These are phyloP conservation scores for Colletotrichum sp. DNA, from an alignment of 2,329 filamentous ascomycete genomes.

Conservation along the genomic window DNA sequence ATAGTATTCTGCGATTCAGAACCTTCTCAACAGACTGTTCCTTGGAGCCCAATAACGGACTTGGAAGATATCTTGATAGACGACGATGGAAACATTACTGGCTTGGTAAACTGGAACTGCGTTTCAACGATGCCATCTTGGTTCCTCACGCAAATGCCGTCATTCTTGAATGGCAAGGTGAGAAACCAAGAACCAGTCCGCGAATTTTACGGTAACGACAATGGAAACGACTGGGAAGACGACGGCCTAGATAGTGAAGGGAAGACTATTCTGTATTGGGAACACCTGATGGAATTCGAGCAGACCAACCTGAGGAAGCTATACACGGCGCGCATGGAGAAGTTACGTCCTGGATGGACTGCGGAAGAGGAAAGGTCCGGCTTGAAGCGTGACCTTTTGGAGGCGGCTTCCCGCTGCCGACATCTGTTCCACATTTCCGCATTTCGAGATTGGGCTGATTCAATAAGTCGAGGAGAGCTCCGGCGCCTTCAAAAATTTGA, in stretches of 20 bases:
- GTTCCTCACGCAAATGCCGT: slow-evolving; percentile 35
- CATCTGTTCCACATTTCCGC: neutral
- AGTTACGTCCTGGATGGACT: slow-evolving; percentile 37
- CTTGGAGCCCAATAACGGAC: slow-evolving; percentile 39
- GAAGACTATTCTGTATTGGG: slow-evolving; percentile 42
- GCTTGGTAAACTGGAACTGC: slow-evolving; percentile 48
- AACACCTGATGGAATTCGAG: slow-evolving; percentile 45
- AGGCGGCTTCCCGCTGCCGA: slow-evolving; percentile 5
- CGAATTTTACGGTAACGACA: slow-evolving; percentile 32
- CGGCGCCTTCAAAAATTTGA: neutral
- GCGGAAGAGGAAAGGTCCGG: slow-evolving; percentile 22
- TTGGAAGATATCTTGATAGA: slow-evolving; percentile 45
- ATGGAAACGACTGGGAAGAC: neutral
- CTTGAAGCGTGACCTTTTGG: slow-evolving; percentile 36
- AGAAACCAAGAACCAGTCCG: slow-evolving; percentile 36
- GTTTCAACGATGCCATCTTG: slow-evolving; percentile 44
- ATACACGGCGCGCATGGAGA: slow-evolving; percentile 35
- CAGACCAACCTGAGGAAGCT: slow-evolving; percentile 38
- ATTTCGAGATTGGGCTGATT: neutral
- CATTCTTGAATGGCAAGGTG: slow-evolving; percentile 33
- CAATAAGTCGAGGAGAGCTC: neutral
- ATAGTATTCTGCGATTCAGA: slow-evolving; percentile 30
- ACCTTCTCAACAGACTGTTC: slow-evolving; percentile 30
- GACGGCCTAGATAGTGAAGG: slow-evolving; percentile 39
- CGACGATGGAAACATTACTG: slow-evolving; percentile 37